Base-by-base conservation (phyloP, 2,329 filamentous ascomycete species). In the Ophiocordyceps camponoti-saundersi region DNA sequence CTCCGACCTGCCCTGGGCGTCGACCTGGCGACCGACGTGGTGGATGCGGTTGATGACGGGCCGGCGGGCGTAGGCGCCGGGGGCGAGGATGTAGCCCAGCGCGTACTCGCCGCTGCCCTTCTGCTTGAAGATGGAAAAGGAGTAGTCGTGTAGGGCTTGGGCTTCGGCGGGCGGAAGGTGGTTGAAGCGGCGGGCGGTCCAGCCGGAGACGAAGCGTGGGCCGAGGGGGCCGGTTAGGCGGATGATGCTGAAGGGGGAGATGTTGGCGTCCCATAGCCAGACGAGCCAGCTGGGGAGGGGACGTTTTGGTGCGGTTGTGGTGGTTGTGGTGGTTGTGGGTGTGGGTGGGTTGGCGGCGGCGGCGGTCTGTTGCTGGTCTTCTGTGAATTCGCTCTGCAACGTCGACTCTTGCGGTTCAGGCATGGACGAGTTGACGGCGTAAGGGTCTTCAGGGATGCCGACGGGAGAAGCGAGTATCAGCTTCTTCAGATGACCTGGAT, bases 251-350 rank as follows among this genome's bases (percentile, higher is more conserved):
- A 98, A 98, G 7, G 92, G 92, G 0, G 89, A 95, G 52, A 96
- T 79, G 59, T 98, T 98, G 54, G 88, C 85, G 54, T 98, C 92
- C 92, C 92, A 98, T 5, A 98, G 77, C 66, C 89, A 95, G 48
- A 81, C 80, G 20, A 96, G 70, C 89, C 90, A 95, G 62, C 82
- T 80, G 0, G 89, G 87, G 3, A 92, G 63, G 2, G 80, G 82
- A 15, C 76, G 65, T 53, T 68, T 63, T 39, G 64, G 66, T n/a
- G 54, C 52, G 12, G 48, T 11, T 29, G 26, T 63, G 36, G 64
- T 65, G 15, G 55, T 55, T 18, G 54, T 53, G 12, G 47, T 58
- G 48, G 48, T 66, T 26, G 61, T 61, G 23, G 64, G 60, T 48
- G 40, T 34, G 11, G 49, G 11, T 4, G 46, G 32, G 18, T 39